phyloP scores from a whole-genome alignment of 2,329 filamentous ascomycete genomes.

The Alternaria sp. region DNA sequence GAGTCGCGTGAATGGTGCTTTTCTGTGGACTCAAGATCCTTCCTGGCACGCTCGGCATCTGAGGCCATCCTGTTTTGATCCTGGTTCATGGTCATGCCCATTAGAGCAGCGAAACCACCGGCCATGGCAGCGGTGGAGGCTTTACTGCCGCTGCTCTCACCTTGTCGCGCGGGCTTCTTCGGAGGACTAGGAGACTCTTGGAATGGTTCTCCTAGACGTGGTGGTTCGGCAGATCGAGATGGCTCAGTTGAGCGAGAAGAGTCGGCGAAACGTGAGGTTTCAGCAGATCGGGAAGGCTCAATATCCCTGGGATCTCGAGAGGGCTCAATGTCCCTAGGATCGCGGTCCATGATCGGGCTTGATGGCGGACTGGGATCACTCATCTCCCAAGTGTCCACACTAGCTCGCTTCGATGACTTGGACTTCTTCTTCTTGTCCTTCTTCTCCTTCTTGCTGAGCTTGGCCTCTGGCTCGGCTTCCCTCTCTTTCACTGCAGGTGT shows the following conservation, averaged over 20 bases:
- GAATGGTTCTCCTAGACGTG: not conserved
- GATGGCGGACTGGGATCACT: slow-evolving; percentile 31
- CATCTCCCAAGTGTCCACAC: slow-evolving; percentile 40
- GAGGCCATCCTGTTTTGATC: slow-evolving; percentile 42
- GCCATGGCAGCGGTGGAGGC: slow-evolving; percentile 32
- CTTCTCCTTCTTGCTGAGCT: slow-evolving; percentile 7
- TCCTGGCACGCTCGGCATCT: slow-evolving; percentile 35
- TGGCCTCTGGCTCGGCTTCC: slow-evolving; percentile 46
- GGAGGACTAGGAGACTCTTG: slow-evolving; percentile 4
- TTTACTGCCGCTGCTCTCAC: slow-evolving; percentile 24
- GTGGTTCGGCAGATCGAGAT: not conserved
- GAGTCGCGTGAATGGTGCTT: slow-evolving; percentile 16
- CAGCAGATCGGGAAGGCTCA: slow-evolving; percentile 1
- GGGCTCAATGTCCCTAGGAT: slow-evolving; percentile 23
- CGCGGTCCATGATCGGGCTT: slow-evolving; percentile 41
- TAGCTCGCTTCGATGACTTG: slow-evolving; percentile 39
- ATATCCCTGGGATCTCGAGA: not conserved
- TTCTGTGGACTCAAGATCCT: slow-evolving; percentile 33
- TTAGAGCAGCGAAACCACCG: slow-evolving; percentile 43
- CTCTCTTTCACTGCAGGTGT: slow-evolving; percentile 14
- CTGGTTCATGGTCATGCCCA: slow-evolving; percentile 40
- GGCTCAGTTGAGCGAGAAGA: not conserved
- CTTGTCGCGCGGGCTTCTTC: slow-evolving; percentile 10
- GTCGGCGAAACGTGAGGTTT: not conserved
- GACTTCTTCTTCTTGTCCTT: slow-evolving; percentile 45